A percentile compares a stretch with the other conserved stretches of the same genome.
phyloP scores from a whole-genome alignment of 139 green algal species.

The Chlorella vulgaris region DNA sequence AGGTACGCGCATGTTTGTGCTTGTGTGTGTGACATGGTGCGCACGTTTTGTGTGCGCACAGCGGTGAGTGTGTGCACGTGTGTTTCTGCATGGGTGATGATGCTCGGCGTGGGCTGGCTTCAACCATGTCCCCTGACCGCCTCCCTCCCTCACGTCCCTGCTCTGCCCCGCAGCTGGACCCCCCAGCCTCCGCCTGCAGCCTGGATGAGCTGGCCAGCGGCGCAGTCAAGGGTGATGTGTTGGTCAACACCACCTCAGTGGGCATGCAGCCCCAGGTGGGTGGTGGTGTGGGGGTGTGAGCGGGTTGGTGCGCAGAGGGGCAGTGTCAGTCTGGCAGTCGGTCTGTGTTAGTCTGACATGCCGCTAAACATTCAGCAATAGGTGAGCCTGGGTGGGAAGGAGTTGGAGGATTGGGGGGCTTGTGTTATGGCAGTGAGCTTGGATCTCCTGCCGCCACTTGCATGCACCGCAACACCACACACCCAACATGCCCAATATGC shows the following conservation, averaged over 20 bases:
- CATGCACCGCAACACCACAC: neutral
- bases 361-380: too few relatives aligned
- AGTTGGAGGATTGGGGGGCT: too few relatives aligned
- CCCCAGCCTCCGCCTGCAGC: conserved; percentile 5
- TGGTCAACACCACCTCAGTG: conserved; percentile 94
- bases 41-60: neutral
- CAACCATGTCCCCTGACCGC: conserved; percentile 5
- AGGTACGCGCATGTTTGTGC: neutral
- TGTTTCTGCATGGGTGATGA: too few relatives aligned
- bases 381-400: too few relatives aligned
- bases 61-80: too few relatives aligned
- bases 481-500: neutral
- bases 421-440: too few relatives aligned
- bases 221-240: conserved; percentile 74
- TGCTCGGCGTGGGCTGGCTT: neutral
- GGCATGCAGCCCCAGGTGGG: conserved; percentile 87
- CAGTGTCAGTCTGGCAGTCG: neutral
- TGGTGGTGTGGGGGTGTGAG: neutral
- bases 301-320: neutral
- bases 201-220: conserved; percentile 46
- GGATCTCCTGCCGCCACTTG: too few relatives aligned
- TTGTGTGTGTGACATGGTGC: neutral
- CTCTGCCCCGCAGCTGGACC: neutral
- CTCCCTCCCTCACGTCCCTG: neutral
- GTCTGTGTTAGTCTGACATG: too few relatives aligned